Percentiles rank a stretch among this genome's conserved stretches.
Evolutionary conservation across 148 eudicot species (phyloP).

Genomic region (Camellia sinensis): DNA sequence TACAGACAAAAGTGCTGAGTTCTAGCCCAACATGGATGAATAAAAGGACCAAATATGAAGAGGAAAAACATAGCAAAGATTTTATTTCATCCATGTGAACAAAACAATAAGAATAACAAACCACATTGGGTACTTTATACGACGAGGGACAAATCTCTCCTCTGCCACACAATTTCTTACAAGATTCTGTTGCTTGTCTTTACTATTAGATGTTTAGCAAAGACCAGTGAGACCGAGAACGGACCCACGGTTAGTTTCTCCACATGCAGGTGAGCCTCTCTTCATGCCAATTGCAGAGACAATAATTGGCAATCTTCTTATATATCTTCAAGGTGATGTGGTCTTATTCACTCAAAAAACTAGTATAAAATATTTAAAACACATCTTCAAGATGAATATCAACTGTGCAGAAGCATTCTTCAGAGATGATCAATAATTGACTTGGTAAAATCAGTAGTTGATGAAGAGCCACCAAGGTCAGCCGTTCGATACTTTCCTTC

Average conservation of each 20-base stretch:
- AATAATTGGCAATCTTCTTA: neutral
- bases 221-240: neutral
- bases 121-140: neutral
- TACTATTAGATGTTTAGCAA: neutral
- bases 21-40: neutral
- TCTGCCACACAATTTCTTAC: neutral
- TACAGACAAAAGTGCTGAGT: neutral
- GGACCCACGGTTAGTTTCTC: neutral
- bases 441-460: slow-evolving; percentile 78
- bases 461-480: slow-evolving; percentile 81
- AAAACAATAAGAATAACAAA: neutral
- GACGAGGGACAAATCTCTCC: neutral
- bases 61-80: neutral
- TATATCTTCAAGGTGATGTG: neutral
- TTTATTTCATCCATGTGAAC: neutral
- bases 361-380: neutral
- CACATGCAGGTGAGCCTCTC: neutral
- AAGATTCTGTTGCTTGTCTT: neutral
- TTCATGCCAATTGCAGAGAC: neutral
- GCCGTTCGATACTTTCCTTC: slow-evolving; percentile 85
- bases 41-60: neutral
- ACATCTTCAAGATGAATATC: neutral
- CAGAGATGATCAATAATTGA: slow-evolving; percentile 79
- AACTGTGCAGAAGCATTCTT: slow-evolving; percentile 15
- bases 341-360: neutral